These are phyloP conservation scores for Podila epigama DNA, from an alignment of 192 early-diverging fungal genomes.

Conservation along the genomic window DNA sequence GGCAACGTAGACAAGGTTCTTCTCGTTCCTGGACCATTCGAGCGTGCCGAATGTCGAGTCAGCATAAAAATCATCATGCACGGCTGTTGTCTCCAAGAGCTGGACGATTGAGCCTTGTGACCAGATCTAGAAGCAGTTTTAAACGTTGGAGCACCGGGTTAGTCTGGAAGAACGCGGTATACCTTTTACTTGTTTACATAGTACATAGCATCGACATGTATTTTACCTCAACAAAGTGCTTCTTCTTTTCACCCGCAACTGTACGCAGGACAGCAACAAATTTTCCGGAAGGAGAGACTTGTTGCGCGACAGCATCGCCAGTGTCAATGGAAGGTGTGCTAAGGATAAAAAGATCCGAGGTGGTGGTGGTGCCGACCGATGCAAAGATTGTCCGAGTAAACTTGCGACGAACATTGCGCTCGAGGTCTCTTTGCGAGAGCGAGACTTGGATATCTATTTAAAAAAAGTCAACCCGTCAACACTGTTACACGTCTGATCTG, in stretches of 20 bases:
- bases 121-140: conserved; percentile 58
- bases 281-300: conserved; percentile 47
- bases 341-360: conserved; percentile 27
- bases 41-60: conserved; percentile 73
- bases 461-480: not conserved
- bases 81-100: conserved; percentile 68
- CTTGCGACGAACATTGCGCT: conserved; percentile 56
- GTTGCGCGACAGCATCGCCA: conserved; percentile 34
- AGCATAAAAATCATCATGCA: conserved; percentile 75
- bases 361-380: conserved; percentile 34
- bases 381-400: conserved; percentile 48
- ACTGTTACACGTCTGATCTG: not conserved
- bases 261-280: conserved; percentile 49
- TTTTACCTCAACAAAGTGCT: conserved; percentile 65
- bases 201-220: too few species aligned
- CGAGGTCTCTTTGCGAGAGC: conserved; percentile 61
- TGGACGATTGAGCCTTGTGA: conserved; percentile 56
- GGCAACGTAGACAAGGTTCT: conserved; percentile 70
- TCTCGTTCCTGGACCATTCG: conserved; percentile 65
- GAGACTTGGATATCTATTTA: conserved; percentile 38
- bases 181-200: not conserved
- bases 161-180: not conserved
- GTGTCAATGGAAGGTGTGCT: conserved; percentile 39
- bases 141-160: too few species aligned
- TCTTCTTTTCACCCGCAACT: conserved; percentile 52